Percentiles rank a stretch among this genome's conserved stretches.
Conservation (phyloP, 768 basidiomycete genomes). For the Trametes punicea region DNA sequence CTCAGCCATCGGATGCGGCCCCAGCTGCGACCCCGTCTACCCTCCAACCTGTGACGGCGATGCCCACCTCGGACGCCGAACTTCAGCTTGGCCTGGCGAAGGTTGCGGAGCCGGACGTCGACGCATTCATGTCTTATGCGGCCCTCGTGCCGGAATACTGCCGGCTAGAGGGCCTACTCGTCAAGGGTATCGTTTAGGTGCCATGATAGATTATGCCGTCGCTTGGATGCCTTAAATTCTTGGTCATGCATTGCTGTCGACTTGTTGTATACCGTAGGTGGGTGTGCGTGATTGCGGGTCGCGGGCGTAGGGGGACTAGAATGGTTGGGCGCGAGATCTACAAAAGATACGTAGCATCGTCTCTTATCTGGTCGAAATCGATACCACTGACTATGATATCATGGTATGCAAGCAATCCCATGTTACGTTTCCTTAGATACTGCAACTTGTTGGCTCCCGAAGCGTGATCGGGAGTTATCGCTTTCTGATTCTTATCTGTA, state of each 20-base stretch:
- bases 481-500: no score
- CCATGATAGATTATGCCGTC: neutral
- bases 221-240: constrained; percentile 1
- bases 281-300: neutral
- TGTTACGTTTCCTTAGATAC: constrained; percentile 14
- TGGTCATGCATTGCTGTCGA: constrained; percentile 21
- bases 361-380: constrained; percentile 7
- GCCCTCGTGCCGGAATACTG: constrained; percentile 83
- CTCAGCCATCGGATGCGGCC: constrained; percentile 30
- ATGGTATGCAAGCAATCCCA: constrained; percentile 9
- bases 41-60: constrained; percentile 65
- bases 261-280: constrained; percentile 19
- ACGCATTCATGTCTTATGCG: constrained; percentile 84
- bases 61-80: constrained; percentile 71
- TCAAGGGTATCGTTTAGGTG: constrained; percentile 52
- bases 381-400: constrained; percentile 19
- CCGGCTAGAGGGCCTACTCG: constrained; percentile 74
- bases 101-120: constrained; percentile 79
- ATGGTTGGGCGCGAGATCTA: neutral
- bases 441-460: neutral
- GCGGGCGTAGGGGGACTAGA: neutral
- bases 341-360: constrained; percentile 16
- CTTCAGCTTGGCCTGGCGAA: constrained; percentile 74
- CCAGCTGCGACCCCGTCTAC: constrained; percentile 53
- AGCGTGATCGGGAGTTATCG: no score